These are phyloP conservation scores for Colletotrichum echinochloae DNA, from an alignment of 2,329 filamentous ascomycete species.

Conservation along the genomic window DNA sequence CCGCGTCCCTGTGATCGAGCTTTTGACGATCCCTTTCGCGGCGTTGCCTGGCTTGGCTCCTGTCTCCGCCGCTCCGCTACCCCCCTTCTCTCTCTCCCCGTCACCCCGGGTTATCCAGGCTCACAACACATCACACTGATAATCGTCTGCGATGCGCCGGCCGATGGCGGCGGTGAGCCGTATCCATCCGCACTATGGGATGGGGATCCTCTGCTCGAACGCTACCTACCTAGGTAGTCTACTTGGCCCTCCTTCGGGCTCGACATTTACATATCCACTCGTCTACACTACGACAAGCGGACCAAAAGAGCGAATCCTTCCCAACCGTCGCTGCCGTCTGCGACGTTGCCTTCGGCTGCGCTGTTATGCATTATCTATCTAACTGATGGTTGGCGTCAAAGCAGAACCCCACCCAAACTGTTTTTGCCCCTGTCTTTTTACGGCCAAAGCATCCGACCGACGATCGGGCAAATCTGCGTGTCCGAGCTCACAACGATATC, in stretches of 20 bases:
- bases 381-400: neutral
- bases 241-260: neutral
- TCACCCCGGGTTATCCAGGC: slow-evolving; percentile 7
- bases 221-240: neutral
- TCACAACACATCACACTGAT: slow-evolving; percentile 26
- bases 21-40: slow-evolving; percentile 27
- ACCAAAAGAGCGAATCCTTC: neutral
- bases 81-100: neutral
- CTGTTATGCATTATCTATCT: neutral
- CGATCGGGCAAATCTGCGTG: neutral
- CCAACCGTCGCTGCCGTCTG: neutral
- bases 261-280: neutral
- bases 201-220: neutral
- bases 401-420: neutral
- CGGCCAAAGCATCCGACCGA: neutral
- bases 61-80: neutral
- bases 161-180: neutral
- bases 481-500: neutral
- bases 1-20: slow-evolving; percentile 21
- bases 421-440: neutral
- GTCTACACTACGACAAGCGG: neutral
- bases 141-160: slow-evolving; percentile 9
- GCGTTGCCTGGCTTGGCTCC: neutral
- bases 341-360: neutral
- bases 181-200: neutral